Conservation (phyloP, 2,329 filamentous ascomycete species). For the Penicillium sp. region DNA sequence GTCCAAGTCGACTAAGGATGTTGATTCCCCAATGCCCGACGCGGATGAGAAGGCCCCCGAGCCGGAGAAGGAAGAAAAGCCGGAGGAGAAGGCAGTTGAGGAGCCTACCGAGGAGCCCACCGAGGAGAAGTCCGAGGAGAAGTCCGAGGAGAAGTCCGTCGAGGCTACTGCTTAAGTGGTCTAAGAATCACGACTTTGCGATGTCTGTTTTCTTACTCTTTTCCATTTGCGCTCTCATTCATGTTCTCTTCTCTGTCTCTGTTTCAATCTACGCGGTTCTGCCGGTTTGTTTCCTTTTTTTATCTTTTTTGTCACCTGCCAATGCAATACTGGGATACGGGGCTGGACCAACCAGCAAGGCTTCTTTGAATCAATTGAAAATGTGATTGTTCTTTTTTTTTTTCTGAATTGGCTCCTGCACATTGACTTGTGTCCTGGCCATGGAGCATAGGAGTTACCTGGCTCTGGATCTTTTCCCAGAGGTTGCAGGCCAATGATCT, state of each 20-base stretch:
- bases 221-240: constrained; percentile 18
- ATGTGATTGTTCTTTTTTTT: constrained; percentile 10
- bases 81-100: constrained; percentile 21
- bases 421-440: background rate
- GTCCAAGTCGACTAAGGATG: constrained; percentile 33
- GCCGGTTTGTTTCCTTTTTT: constrained; percentile 4
- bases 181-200: constrained; percentile 7
- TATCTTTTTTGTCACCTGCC: constrained; percentile 7
- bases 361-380: constrained; percentile 16
- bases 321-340: constrained; percentile 16
- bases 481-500: background rate
- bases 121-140: constrained; percentile 22
- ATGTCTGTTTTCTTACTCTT: constrained; percentile 4
- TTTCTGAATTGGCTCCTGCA: background rate
- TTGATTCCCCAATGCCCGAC: constrained; percentile 38
- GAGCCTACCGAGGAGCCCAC: constrained; percentile 31
- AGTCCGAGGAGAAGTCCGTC: constrained; percentile 27
- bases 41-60: constrained; percentile 36
- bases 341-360: constrained; percentile 10
- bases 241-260: constrained; percentile 14
- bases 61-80: constrained; percentile 33
- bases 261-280: constrained; percentile 6
- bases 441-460: background rate
- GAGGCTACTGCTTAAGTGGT: constrained; percentile 27
- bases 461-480: background rate